Base-by-base conservation (phyloP, 1,284 basidiomycete species). In the Cystobasidium pallidum region DNA sequence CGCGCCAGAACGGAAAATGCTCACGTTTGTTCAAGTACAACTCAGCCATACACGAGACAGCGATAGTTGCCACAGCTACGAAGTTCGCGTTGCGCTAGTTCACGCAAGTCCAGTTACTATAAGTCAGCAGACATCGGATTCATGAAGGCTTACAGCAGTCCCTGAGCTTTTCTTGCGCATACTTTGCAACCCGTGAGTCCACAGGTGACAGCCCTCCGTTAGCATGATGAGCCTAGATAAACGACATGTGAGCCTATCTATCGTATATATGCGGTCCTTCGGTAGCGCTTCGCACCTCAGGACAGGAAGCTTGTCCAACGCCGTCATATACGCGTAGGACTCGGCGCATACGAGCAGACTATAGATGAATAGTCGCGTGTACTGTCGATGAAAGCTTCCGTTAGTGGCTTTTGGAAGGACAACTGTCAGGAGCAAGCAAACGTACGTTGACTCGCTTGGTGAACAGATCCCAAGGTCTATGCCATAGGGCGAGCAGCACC, bases 31-130 rank as follows among this genome's bases (percentile, higher is more conserved):
- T 71, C 19, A 77, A 34, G 28, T 70, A 63, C 3, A 65, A 67
- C 30, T 77, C 77, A 34, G 68, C 64, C 13, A 76, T 26, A 66
- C 74, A 77, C 13, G 67, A 57, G 0, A 52, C 34, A 17, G 51
- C 58, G 30, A 77, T 41, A 51, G 76, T 73, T 2, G 66, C 75
- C 17, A 71, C 32, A n/a, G 77, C 75, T 54, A 77, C 73, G 43
- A 76, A 73, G n/a, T 76, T 71, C 4, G 77, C 45, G 30, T 39
- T 43, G 24, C 61, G 49, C 65, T 64, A 26, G 36, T 13, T 13
- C 13, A 39, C 36, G 36, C 13, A n/a, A n/a, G n/a, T 39, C 13
- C 36, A 39, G 36, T 13, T 39, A 39, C 36, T 39, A n/a, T n/a
- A n/a, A n/a, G n/a, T n/a, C n/a, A n/a, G n/a, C 36, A 13, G 36